Base-by-base conservation (phyloP, 306 rosid genomes). In the Amphicarpaea edgeworthii region DNA sequence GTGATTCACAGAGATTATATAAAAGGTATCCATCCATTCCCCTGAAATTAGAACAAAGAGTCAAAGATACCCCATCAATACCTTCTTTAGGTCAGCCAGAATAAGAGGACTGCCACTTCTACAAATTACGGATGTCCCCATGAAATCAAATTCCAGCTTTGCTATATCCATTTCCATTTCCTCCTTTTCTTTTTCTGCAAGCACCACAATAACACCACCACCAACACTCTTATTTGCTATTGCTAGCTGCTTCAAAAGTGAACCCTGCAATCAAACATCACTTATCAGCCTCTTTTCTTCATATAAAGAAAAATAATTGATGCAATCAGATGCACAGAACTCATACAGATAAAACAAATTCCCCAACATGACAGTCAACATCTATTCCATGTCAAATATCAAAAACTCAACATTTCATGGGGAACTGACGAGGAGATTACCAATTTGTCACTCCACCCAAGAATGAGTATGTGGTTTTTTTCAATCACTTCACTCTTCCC, bases 91-190 rank as follows among this genome's bases (percentile, higher is more conserved):
- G 85, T 94, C 98, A 59, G 97, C 98, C 70, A 94, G 84, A 72
- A 94, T 94, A 64, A 94, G 97, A 77, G 98, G 96, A 81, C 98
- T 94, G 84, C 98, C 98, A 81, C 98, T 94, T 88, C 98, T 82
- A 79, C 98, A 92, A 79, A 94, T 94, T 70, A 94, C 97, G 28
- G 97, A 92, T 1, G 95, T 94, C 72, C 98, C 97, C 98, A 94
- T 94, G 85, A 94, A 90, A 79, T 88, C 95, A 67, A 94, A 94
- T 85, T 94, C 98, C 55, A 94, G 93, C 88, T 92, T 94, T 81
- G 95, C 83, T 85, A 94, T 94, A 75, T 94, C 98, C 78, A 90
- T 83, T 85, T 94, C 97, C 98, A 94, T 94, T 83, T 94, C 97
- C 87, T 92, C 98, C 87, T 94, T 94, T 80, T 94, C 98, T 88